Percentiles rank a stretch among this genome's conserved stretches.
These are phyloP conservation scores for Trifolium repens DNA, from an alignment of 306 rosid genomes.

Conservation along the genomic window DNA sequence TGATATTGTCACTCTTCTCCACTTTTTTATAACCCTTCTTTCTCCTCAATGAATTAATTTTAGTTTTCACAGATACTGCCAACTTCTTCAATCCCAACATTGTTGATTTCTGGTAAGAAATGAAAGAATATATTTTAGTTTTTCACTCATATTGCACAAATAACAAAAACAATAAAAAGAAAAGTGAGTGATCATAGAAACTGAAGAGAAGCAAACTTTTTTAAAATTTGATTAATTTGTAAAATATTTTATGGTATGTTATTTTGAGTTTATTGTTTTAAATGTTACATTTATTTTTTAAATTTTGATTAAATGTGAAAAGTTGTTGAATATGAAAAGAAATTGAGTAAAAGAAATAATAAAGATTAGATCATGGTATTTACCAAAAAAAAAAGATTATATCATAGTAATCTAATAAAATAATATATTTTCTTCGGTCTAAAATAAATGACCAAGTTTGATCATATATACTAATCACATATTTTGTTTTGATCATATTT, in stretches of 20 bases:
- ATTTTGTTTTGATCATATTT: no score
- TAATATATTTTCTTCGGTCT: no score
- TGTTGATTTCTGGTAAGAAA: slow-evolving; percentile 32
- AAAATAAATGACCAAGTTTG: no score
- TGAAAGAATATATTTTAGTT: background rate
- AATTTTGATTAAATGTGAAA: background rate
- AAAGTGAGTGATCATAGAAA: no score
- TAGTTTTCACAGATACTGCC: slow-evolving; percentile 64
- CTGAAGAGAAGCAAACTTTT: no score
- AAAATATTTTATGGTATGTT: background rate
- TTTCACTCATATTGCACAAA: background rate
- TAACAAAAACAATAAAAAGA: background rate
- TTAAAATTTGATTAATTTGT: no score
- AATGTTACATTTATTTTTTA: no score
- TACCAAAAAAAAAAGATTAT: no score
- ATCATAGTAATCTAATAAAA: no score
- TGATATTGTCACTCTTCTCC: slow-evolving; percentile 93
- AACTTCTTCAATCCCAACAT: slow-evolving; percentile 61
- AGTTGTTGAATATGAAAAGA: background rate
- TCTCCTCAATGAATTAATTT: slow-evolving; percentile 63
- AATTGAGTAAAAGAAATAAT: background rate
- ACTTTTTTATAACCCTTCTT: slow-evolving; percentile 78
- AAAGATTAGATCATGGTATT: no score
- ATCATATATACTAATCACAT: no score
- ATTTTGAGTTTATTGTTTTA: no score